A percentile compares a stretch with the other conserved stretches of the same genome.
Evolutionary conservation across 441 rosid species (phyloP).

Genomic region (Mallotus japonicus): DNA sequence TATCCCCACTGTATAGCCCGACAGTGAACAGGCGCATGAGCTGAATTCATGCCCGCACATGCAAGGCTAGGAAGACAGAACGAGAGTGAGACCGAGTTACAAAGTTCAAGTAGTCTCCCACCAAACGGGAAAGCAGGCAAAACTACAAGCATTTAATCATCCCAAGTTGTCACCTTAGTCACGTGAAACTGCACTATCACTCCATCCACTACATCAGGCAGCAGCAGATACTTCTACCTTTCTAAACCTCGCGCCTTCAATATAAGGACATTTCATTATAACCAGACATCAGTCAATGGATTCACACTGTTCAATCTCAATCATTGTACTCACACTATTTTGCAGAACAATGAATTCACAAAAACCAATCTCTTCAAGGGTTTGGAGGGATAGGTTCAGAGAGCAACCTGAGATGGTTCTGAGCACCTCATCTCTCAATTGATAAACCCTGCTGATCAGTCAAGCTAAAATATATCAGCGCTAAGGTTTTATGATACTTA

Average conservation of each 20-base stretch:
- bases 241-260: background rate
- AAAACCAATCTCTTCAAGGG: background rate
- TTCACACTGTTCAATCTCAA: background rate
- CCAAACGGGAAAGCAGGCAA: background rate
- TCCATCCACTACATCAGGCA: too few species aligned
- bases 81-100: too few species aligned
- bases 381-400: background rate
- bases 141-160: background rate
- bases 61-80: too few species aligned
- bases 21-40: too few species aligned
- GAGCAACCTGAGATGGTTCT: background rate
- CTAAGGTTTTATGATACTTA: too few species aligned
- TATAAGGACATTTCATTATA: background rate
- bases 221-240: too few species aligned
- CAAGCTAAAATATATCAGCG: background rate
- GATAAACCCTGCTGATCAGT: background rate
- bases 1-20: too few species aligned
- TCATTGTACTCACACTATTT: background rate
- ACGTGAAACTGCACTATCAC: background rate
- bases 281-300: background rate
- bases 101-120: background rate
- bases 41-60: too few species aligned
- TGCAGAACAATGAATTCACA: background rate
- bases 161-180: background rate
- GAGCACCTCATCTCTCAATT: background rate